Percentiles rank a stretch among this genome's conserved stretches.
Evolutionary conservation across 441 rosid genomes (phyloP).

Genomic region (Pelargonium australe): DNA sequence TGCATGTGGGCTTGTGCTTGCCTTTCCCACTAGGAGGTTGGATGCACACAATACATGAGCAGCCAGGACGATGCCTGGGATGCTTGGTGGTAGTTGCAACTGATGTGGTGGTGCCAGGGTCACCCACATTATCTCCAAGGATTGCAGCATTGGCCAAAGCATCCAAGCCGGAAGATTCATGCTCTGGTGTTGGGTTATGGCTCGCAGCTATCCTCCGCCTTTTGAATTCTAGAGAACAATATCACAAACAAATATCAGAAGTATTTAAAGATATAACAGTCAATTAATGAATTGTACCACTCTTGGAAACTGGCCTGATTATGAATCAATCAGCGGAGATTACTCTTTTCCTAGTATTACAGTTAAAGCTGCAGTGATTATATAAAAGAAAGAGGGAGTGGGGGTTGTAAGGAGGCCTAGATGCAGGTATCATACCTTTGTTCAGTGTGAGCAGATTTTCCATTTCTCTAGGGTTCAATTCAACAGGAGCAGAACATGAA

Average conservation of each 20-base stretch:
- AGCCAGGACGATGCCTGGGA: slow-evolving; percentile 72
- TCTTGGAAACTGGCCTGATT: neutral
- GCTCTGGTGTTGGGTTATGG: slow-evolving; percentile 32
- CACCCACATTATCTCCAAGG: slow-evolving; percentile 34
- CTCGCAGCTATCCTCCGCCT: slow-evolving; percentile 39
- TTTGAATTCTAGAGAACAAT: slow-evolving; percentile 39
- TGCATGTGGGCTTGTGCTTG: slow-evolving; percentile 67
- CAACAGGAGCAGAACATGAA: slow-evolving; percentile 61
- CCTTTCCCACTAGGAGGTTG: slow-evolving; percentile 77
- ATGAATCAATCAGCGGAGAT: neutral
- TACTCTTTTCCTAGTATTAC: neutral
- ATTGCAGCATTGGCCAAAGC: slow-evolving; percentile 50
- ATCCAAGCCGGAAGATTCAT: slow-evolving; percentile 42
- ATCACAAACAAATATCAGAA: slow-evolving; percentile 2
- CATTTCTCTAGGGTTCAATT: slow-evolving; percentile 47
- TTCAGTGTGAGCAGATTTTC: slow-evolving; percentile 49
- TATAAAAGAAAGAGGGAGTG: neutral
- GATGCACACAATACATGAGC: slow-evolving; percentile 79
- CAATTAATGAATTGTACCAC: neutral
- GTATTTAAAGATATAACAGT: neutral
- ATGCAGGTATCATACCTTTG: slow-evolving; percentile 35
- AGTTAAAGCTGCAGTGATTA: neutral
- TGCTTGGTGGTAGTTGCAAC: slow-evolving; percentile 69
- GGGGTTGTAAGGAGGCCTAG: neutral
- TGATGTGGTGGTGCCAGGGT: slow-evolving; percentile 27